Evolutionary conservation across 78 protist species (phyloP), one percentile per base, ranked within the genome.

Genomic region (Dictyostelium firmibasis): DNA sequence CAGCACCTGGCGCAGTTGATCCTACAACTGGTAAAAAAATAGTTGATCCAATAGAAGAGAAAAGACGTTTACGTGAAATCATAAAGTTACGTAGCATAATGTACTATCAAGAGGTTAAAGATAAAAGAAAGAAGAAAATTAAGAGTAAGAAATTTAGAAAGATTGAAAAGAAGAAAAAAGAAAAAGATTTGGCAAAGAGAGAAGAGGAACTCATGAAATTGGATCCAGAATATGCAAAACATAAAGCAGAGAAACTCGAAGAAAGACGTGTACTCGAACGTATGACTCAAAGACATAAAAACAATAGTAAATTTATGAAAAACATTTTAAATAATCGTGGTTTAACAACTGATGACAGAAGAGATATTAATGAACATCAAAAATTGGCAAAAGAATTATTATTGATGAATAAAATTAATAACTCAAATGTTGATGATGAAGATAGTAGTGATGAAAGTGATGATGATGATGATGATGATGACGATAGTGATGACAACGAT

Each of bases 251-350:
- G 6, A 70, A 43, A 77, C 64, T 72, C 7, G 97, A 94, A 43
- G 92, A 81, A 43, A 31, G 38, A 8, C 77, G 97, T 35, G 87
- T 86, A 11, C 81, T 82, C 35, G 97, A 86, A 53, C 82, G 97
- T 43, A 78, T 94, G 97, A 94, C 89, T 3, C 85, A 82, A 14
- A 88, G 91, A 35, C 97, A 94, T 79, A 94, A 86, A 31, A 86
- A 94, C 43, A 20, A 79, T 35, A n/a, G 69, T 10, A 94, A 94
- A 75, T 94, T 91, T 84, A 91, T 91, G 83, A 67, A 83, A 78
- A 82, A 29, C 72, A 74, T 33, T n/a, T 94, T 44, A 69, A 79
- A 67, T 67, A 67, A 67, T 41, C 92, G 97, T 36, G 97, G 97
- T 27, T 23, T 86, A 81, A 82, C 74, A 76, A 81, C 31, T 2